phyloP scores from a whole-genome alignment of 768 basidiomycete genomes.

The Boletus reticuloceps region DNA sequence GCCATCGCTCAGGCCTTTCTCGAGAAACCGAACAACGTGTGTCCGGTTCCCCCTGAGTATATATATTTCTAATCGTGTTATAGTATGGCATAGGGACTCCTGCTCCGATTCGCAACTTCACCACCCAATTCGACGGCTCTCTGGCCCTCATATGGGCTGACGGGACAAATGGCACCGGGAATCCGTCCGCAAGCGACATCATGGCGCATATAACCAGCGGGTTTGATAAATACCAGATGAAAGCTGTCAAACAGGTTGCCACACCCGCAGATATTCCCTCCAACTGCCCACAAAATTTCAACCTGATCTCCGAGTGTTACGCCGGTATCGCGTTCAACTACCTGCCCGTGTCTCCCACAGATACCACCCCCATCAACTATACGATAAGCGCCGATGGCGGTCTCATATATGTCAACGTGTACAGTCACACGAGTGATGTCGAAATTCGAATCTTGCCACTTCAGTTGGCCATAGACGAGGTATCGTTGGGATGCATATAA shows the following conservation, averaged over 20 bases:
- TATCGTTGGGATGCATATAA: slow-evolving; percentile 17
- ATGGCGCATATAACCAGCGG: slow-evolving; percentile 58
- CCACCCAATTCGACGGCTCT: slow-evolving; percentile 51
- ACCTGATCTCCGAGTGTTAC: slow-evolving; percentile 65
- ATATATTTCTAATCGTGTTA: not conserved
- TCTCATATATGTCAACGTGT: slow-evolving; percentile 61
- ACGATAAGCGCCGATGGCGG: slow-evolving; percentile 70
- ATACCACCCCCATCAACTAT: slow-evolving; percentile 50
- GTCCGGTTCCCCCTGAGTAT: slow-evolving; percentile 16
- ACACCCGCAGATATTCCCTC: slow-evolving; percentile 48
- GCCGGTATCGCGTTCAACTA: slow-evolving; percentile 62
- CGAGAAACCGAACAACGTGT: slow-evolving; percentile 54
- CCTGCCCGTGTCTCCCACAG: slow-evolving; percentile 42
- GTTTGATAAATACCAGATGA: slow-evolving; percentile 47
- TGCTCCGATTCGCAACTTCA: slow-evolving; percentile 45
- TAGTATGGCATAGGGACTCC: slow-evolving; percentile 67
- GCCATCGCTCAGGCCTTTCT: slow-evolving; percentile 63
- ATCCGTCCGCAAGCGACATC: slow-evolving; percentile 55
- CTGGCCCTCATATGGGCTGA: slow-evolving; percentile 66
- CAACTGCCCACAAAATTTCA: slow-evolving; percentile 73
- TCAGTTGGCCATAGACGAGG: slow-evolving; percentile 76
- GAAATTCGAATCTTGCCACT: slow-evolving; percentile 67
- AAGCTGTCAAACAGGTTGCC: slow-evolving; percentile 47
- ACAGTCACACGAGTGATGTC: slow-evolving; percentile 63
- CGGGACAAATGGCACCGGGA: slow-evolving; percentile 53